These are phyloP conservation scores for Pseudocercospora cruenta DNA, from an alignment of 2,329 filamentous ascomycete species.

Conservation along the genomic window DNA sequence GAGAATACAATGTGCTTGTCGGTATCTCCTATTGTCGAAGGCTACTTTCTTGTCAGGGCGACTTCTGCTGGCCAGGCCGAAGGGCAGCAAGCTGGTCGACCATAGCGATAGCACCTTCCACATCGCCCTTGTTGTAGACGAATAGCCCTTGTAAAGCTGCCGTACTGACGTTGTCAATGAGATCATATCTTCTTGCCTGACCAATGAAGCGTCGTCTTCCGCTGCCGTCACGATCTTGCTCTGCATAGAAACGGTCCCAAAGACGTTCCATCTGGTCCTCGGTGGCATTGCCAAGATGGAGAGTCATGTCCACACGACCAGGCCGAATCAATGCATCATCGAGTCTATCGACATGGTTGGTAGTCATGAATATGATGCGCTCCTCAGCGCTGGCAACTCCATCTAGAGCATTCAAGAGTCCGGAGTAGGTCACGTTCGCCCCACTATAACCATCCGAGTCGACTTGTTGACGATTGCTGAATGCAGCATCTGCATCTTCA, in stretches of 20 bases:
- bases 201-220: constrained; percentile 71
- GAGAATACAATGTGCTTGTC: neutral
- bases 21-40: too few relatives aligned
- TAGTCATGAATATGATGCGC: constrained; percentile 89
- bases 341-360: constrained; percentile 88
- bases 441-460: constrained; percentile 84
- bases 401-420: constrained; percentile 72
- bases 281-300: constrained; percentile 85
- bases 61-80: neutral
- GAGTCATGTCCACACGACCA: constrained; percentile 90
- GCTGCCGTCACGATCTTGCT: constrained; percentile 68
- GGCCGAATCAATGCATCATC: constrained; percentile 89
- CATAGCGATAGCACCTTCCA: constrained; percentile 74
- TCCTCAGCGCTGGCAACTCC: constrained; percentile 95
- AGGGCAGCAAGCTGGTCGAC: constrained; percentile 36
- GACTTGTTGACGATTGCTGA: constrained; percentile 75
- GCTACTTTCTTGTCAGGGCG: neutral
- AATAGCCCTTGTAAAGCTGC: constrained; percentile 94
- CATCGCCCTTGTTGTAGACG: constrained; percentile 89
- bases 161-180: constrained; percentile 77
- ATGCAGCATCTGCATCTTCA: constrained; percentile 91
- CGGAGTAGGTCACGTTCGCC: constrained; percentile 90
- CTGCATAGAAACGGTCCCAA: constrained; percentile 94
- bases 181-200: constrained; percentile 68
- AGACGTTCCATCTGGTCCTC: constrained; percentile 81